Evolutionary conservation across 768 basidiomycete species (phyloP), one percentile per base, ranked within the genome.

Genomic region (Lactarius hatsudake): DNA sequence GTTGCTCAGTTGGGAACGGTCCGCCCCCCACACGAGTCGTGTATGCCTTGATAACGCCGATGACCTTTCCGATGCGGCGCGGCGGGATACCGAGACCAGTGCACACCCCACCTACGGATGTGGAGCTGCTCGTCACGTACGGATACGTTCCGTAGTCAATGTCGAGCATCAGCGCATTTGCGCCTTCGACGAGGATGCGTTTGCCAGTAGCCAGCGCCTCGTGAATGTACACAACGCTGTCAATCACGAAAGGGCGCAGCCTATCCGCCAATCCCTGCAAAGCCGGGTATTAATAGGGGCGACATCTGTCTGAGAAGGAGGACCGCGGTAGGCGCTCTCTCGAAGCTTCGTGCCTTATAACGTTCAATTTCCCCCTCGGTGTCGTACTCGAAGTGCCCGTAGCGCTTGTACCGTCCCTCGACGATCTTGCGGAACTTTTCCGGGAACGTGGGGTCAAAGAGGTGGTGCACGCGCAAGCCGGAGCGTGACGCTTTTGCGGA

Each of bases 1-100:
- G 84, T 76, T 94, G 93, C 77, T 99, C 97, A 0, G 93, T 94
- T 9, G 97, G 95, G 84, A 99, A 98, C 4, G 97, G 97, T 0
- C 97, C 97, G 45, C 94, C 93, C n/a, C 97, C 97, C 28, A 99
- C 97, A 32, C 97, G 86, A 1, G 97, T 98, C 20, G 97, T 98
- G 77, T 99, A 99, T 0, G 97, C 97, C 78, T 98, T 99, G 75
- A 98, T 82, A 66, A 99, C 97, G 56, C 97, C 97, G 71, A 96
- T 90, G 30, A 88, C 82, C 58, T 87, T 86, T n/a, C 91, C 92
- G 69, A 99, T 88, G 71, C 84, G 78, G 78, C 89, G 89, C 7
- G 97, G 95, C 3, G 97, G 96, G 59, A 99, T 89, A 61, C 95
- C 97, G n/a, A 99, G 86, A 40, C 97, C 97, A 18, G 96, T 98